Evolutionary conservation across 108 stramenopile species (phyloP).

Genomic region (Nitzschia palea): DNA sequence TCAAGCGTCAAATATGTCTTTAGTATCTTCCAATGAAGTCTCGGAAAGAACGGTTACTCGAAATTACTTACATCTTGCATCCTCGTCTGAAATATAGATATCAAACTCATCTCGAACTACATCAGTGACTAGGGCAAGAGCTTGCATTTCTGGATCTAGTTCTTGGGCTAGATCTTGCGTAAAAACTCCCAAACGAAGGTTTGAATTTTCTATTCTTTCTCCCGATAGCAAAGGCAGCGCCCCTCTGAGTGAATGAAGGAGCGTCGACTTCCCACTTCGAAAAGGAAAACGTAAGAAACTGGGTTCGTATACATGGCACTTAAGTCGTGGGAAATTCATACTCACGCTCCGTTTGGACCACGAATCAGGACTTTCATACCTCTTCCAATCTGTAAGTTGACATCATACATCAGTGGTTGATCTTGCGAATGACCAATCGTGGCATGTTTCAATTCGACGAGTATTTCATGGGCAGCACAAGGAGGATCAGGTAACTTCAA

Average conservation of each 20-base stretch:
- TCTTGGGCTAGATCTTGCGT: constrained; percentile 93
- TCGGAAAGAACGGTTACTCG: too few species aligned
- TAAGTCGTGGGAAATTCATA: background rate
- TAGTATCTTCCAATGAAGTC: too few species aligned
- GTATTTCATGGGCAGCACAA: constrained; percentile 51
- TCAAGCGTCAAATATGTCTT: too few species aligned
- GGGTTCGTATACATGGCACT: background rate
- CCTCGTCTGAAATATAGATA: constrained; percentile 70
- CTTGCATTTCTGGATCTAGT: constrained; percentile 60
- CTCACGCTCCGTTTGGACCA: constrained; percentile 75
- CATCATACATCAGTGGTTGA: constrained; percentile 42
- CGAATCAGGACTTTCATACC: constrained; percentile 77
- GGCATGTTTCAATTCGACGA: constrained; percentile 64
- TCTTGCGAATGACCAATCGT: constrained; percentile 49
- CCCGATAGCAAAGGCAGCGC: constrained; percentile 67
- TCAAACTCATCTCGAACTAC: constrained; percentile 74
- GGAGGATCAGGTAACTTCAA: constrained; percentile 57
- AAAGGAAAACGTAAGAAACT: constrained; percentile 24
- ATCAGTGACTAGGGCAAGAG: constrained; percentile 75
- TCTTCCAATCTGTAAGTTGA: constrained; percentile 42
- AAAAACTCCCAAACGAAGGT: constrained; percentile 65
- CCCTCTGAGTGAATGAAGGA: constrained; percentile 84
- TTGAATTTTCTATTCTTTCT: constrained; percentile 62
- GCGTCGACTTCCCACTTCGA: constrained; percentile 84
- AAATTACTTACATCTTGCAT: constrained; percentile 68